phyloP scores from a whole-genome alignment of 2,329 filamentous ascomycete species.

The Diaporthe nobilis region DNA sequence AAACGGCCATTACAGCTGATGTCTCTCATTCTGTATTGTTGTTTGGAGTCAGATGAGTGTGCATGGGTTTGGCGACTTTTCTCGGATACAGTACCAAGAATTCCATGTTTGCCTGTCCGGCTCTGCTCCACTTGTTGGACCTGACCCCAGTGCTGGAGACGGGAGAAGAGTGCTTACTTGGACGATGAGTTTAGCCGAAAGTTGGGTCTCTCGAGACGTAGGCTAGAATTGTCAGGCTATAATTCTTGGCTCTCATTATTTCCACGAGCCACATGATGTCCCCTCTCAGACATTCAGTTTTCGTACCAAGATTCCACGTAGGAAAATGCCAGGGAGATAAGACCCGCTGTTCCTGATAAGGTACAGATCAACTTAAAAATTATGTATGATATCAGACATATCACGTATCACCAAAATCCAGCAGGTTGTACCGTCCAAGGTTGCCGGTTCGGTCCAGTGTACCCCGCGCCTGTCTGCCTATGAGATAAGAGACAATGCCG shows the following conservation, averaged over 20 bases:
- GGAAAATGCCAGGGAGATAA: neutral
- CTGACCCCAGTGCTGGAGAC: neutral
- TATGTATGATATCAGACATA: neutral
- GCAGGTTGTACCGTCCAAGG: neutral
- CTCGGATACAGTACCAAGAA: neutral
- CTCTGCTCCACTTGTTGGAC: neutral
- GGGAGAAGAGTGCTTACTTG: too few relatives aligned
- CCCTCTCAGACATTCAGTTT: too few relatives aligned
- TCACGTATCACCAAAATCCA: neutral
- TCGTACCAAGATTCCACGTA: neutral
- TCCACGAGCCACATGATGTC: neutral
- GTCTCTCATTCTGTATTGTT: too few relatives aligned
- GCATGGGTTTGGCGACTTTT: too few relatives aligned
- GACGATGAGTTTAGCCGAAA: neutral
- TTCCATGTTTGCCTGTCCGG: too few relatives aligned
- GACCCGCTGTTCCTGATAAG: neutral
- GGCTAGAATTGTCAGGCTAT: neutral
- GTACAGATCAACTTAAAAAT: neutral
- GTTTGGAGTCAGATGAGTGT: neutral
- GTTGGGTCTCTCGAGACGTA: neutral
- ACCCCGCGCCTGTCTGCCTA: conserved; percentile 6
- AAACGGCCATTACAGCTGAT: neutral
- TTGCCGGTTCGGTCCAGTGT: conserved; percentile 5
- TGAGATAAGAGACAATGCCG: conserved; percentile 17
- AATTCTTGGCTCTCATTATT: neutral